phyloP scores from a whole-genome alignment of 495 filamentous ascomycete species.

The Penicillium tannophilum region DNA sequence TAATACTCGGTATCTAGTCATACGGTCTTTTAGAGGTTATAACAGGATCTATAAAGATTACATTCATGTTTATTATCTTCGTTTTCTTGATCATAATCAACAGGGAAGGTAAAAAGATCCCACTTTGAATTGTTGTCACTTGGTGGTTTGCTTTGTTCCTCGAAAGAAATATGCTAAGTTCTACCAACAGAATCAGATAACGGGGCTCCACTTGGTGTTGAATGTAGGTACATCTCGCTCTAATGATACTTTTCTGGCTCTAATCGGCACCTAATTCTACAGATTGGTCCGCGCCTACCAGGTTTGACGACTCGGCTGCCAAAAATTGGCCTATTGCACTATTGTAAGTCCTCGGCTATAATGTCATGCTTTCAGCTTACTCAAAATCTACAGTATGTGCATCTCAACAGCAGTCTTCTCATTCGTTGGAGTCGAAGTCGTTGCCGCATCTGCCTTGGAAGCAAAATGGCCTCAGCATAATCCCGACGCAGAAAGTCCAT shows the following conservation, averaged over 20 bases:
- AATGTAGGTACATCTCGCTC: slow-evolving; percentile 16
- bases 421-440: slow-evolving; percentile 49
- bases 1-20: slow-evolving; percentile 21
- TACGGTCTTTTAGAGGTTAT: slow-evolving; percentile 43
- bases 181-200: slow-evolving; percentile 11
- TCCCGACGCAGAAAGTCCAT: background rate
- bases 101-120: slow-evolving; percentile 19
- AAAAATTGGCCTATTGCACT: slow-evolving; percentile 32
- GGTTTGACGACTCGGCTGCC: slow-evolving; percentile 30
- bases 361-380: slow-evolving; percentile 2
- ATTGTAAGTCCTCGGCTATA: slow-evolving; percentile 28
- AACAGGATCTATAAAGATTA: slow-evolving; percentile 40
- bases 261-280: background rate
- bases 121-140: background rate
- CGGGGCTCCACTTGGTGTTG: slow-evolving; percentile 15
- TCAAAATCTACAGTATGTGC: slow-evolving; percentile 28
- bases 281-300: slow-evolving; percentile 10
- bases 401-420: slow-evolving; percentile 48
- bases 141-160: background rate
- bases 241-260: background rate
- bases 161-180: background rate
- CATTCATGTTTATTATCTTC: slow-evolving; percentile 32
- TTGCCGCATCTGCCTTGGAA: slow-evolving; percentile 50
- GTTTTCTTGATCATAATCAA: slow-evolving; percentile 32
- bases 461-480: slow-evolving; percentile 21